phyloP scores from a whole-genome alignment of 2,329 filamentous ascomycete genomes.

The Fusarium buxicola region DNA sequence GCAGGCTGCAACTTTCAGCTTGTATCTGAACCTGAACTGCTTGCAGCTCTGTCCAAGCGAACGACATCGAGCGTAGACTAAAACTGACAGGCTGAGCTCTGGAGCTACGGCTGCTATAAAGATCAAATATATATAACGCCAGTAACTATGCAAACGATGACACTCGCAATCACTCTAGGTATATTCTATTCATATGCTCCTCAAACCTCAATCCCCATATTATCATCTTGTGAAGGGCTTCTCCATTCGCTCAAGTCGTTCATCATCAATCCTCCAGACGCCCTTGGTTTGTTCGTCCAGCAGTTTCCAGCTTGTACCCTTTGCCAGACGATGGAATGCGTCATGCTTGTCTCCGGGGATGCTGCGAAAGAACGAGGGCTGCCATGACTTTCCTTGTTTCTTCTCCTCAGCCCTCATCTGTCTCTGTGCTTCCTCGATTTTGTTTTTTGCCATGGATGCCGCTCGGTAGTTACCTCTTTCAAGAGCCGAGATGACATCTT shows the following conservation, averaged over 20 bases:
- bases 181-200: no score
- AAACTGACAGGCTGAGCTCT: no score
- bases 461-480: slow-evolving; percentile 78
- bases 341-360: slow-evolving; percentile 5
- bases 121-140: no score
- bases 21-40: no score
- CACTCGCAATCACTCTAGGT: no score
- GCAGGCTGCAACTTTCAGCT: no score
- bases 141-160: no score
- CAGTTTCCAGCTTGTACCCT: slow-evolving; percentile 24
- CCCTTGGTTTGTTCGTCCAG: slow-evolving; percentile 31
- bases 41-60: no score
- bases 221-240: background rate
- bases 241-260: background rate
- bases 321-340: slow-evolving; percentile 19
- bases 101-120: no score
- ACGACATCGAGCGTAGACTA: no score
- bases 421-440: slow-evolving; percentile 85
- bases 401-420: slow-evolving; percentile 77
- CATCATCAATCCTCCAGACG: slow-evolving; percentile 34
- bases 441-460: slow-evolving; percentile 77
- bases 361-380: slow-evolving; percentile 32
- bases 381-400: slow-evolving; percentile 50
- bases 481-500: slow-evolving; percentile 79
- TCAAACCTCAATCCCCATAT: background rate